phyloP scores from a whole-genome alignment of 495 filamentous ascomycete species.

The Aspergillus avenaceus region DNA sequence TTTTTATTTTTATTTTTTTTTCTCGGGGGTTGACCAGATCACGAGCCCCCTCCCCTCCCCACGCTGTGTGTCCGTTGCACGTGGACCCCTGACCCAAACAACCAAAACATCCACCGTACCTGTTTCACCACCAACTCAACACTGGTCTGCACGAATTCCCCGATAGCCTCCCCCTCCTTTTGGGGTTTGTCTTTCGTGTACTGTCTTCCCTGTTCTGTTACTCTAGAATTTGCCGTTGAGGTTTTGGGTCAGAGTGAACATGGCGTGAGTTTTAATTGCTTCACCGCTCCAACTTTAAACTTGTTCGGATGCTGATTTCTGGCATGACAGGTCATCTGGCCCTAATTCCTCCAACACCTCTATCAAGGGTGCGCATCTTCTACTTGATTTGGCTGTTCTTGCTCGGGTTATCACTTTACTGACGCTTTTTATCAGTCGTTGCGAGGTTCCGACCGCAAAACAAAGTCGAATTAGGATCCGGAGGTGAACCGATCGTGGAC shows the following conservation, averaged over 20 bases:
- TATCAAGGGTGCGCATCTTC: constrained; percentile 60
- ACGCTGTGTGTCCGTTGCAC: constrained; percentile 17
- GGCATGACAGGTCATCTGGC: constrained; percentile 31
- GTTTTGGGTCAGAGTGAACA: constrained; percentile 25
- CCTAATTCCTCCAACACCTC: constrained; percentile 55
- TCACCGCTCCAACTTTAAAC: constrained; percentile 5
- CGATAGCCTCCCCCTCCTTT: constrained; percentile 22
- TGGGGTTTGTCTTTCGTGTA: constrained; percentile 17
- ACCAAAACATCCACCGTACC: constrained; percentile 13
- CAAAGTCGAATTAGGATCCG: constrained; percentile 81
- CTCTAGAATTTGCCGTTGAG: background rate
- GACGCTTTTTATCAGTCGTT: constrained; percentile 57
- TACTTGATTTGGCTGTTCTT: background rate
- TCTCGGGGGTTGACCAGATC: background rate
- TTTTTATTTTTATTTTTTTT: too few relatives aligned
- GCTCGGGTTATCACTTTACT: background rate
- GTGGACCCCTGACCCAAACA: constrained; percentile 31
- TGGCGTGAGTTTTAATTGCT: constrained; percentile 43
- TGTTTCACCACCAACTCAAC: background rate
- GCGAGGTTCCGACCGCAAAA: constrained; percentile 97
- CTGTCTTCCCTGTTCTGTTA: constrained; percentile 1
- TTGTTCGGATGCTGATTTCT: constrained; percentile 15
- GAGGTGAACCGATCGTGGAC: constrained; percentile 83
- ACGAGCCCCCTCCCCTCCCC: constrained; percentile 2
- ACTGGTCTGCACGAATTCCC: background rate